phyloP scores from a whole-genome alignment of 2,329 filamentous ascomycete species.

The Sphaerostilbella broomeana region DNA sequence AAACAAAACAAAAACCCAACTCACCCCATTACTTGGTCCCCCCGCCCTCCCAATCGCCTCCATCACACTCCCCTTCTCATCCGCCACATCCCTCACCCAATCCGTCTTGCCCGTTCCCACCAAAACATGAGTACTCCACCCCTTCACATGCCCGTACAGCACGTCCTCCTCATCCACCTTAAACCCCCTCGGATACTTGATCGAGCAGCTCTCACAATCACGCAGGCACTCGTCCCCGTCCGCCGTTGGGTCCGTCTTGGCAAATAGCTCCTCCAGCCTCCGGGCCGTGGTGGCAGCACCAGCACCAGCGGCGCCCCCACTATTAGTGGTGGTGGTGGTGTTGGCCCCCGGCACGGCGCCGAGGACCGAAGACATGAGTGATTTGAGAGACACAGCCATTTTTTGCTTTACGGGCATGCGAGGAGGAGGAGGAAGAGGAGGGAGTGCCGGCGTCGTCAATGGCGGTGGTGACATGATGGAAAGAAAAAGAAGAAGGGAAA shows the following conservation, averaged over 20 bases:
- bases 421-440: slow-evolving; percentile 14
- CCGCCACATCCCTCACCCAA: slow-evolving; percentile 82
- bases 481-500: slow-evolving; percentile 6
- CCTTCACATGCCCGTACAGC: slow-evolving; percentile 79
- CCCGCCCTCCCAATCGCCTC: slow-evolving; percentile 57
- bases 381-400: slow-evolving; percentile 37
- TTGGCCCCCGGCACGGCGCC: slow-evolving; percentile 4
- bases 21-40: slow-evolving; percentile 62
- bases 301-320: too few species aligned
- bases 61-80: slow-evolving; percentile 84
- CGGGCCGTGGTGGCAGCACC: too few species aligned
- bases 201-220: slow-evolving; percentile 76
- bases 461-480: slow-evolving; percentile 11
- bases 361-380: slow-evolving; percentile 27
- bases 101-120: slow-evolving; percentile 95
- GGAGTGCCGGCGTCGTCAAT: slow-evolving; percentile 6
- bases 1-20: slow-evolving; percentile 22
- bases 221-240: slow-evolving; percentile 86
- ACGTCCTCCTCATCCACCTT: slow-evolving; percentile 71
- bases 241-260: slow-evolving; percentile 62
- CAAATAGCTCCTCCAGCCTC: slow-evolving; percentile 54
- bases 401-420: slow-evolving; percentile 31
- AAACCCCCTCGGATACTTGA: slow-evolving; percentile 66
- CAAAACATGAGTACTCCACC: slow-evolving; percentile 82
- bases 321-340: too few species aligned